Base-by-base conservation (phyloP, 352 stramenopile genomes). In the Phytopythium montanum region DNA sequence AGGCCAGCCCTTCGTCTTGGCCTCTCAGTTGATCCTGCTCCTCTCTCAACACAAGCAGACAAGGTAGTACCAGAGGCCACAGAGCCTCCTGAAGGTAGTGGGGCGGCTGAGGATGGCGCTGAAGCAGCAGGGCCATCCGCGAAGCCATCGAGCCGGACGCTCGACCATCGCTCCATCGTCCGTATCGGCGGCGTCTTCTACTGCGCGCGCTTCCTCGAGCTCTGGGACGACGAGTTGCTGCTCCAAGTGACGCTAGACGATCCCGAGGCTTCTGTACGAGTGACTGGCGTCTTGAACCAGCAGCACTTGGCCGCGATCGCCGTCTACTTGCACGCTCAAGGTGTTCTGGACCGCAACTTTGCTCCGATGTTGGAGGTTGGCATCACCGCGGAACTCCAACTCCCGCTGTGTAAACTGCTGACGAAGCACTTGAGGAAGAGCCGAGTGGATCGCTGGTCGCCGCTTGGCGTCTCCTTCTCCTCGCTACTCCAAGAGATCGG, bases 201-300 rank as follows among this genome's bases (percentile, higher is more conserved):
- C 51, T 87, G 76, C 28, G 56, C 87, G 44, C 73, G 71, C 5
- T 71, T 87, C 45, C 73, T 83, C 60, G 79, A 89, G 53, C 29
- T 86, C 1, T 89, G 76, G 76, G 76, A 89, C 46, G 76, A 70
- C 13, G 79, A 90, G n/a, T 60, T 88, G 25, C 69, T 81, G 56
- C 66, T 90, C 1, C 69, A 75, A 23, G 65, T 89, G 29, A 70
- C 61, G 0, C 83, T 87, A 69, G 77, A 87, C 50, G 73, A 88
- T 46, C 73, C 77, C 0, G 77, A 88, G 33, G 64, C 65, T 0
- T 69, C 70, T 12, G 54, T 66, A 0, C 62, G 71, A n/a, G 79
- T 74, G 52, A 59, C 77, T 3, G 53, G 50, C 0, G 51, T 75
- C 4, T 33, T 87, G 12, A 44, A 49, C 3, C 73, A 89, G 52